Evolutionary conservation across 768 basidiomycete species (phyloP).

Genomic region (Melanogaster broomeanus): DNA sequence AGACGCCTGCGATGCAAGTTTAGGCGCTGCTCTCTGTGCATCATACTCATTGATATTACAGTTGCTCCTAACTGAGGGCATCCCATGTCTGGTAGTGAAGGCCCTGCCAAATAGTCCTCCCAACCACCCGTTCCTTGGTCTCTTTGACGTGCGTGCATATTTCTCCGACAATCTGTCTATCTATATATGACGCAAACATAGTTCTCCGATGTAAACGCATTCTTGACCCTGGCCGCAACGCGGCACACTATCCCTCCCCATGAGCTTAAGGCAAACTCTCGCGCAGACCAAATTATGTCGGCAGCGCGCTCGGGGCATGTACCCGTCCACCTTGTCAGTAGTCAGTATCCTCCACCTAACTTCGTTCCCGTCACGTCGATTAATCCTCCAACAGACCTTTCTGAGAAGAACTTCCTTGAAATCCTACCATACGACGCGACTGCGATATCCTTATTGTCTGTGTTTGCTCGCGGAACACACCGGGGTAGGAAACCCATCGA

Average conservation of each 20-base stretch:
- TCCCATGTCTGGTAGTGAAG: conserved; percentile 66
- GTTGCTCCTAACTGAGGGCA: conserved; percentile 64
- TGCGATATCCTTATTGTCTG: conserved; percentile 57
- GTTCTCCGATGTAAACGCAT: conserved; percentile 90
- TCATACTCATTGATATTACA: conserved; percentile 25
- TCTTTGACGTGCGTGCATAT: conserved; percentile 69
- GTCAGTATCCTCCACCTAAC: conserved; percentile 42
- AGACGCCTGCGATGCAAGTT: conserved; percentile 75
- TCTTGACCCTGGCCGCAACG: conserved; percentile 80
- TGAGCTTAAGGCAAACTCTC: conserved; percentile 58
- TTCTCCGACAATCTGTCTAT: not conserved
- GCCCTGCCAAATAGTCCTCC: conserved; percentile 23
- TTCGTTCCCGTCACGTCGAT: not conserved
- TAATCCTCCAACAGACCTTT: conserved; percentile 55
- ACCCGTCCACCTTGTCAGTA: conserved; percentile 74
- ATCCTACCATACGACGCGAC: conserved; percentile 63
- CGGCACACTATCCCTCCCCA: conserved; percentile 65
- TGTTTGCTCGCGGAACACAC: conserved; percentile 74
- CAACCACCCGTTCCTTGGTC: conserved; percentile 45
- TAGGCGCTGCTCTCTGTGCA: not conserved
- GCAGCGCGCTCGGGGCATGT: conserved; percentile 77
- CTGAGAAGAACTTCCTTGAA: conserved; percentile 81
- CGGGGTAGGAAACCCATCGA: conserved; percentile 48
- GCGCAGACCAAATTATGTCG: conserved; percentile 66
- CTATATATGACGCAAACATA: conserved; percentile 31